Base-by-base conservation (phyloP, 768 basidiomycete species). In the Omphalotus guepiniiformis region DNA sequence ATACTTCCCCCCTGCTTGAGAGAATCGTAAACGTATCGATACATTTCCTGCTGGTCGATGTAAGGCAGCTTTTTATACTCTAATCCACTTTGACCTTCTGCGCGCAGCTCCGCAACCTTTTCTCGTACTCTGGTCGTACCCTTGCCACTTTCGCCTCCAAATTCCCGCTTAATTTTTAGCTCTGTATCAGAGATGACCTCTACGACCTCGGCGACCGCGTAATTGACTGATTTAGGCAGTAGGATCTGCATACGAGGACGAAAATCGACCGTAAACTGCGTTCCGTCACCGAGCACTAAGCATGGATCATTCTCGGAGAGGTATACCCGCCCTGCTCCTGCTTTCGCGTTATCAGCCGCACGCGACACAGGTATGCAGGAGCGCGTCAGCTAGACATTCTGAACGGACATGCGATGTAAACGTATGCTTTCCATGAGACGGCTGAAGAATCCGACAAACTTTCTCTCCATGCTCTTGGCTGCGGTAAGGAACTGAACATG, bases 31-130 rank as follows among this genome's bases (percentile, higher is more conserved):
- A 98, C 96, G 50, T 90, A 76, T 15, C 85, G 81, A 65, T 98
- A 99, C 85, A 96, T 97, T 43, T 90, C 82, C 52, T 88, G 81
- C 62, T 98, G 96, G 69, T 99, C 89, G 52, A 99, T 82, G 61
- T 85, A 85, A 1, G 94, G 93, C 48, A 98, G 66, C 30, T 71
- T 73, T 67, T 93, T 93, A 76, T 83, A 97, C 13, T 82, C 71
- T 39, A 95, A 52, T 0, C 94, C 93, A 21, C 60, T 62, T 29
- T 71, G 55, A 8, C 83, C 82, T 37, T 79, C 68, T 39, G 69
- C 67, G 48, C 74, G 72, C 28, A 76, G 58, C 58, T 91, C 86
- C 28, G 75, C 70, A 42, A 81, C 53, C 61, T 81, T 82, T 55
- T 92, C 88, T 47, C 81, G 76, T 39, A 87, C 70, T 32, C 77